Evolutionary conservation across 2,329 filamentous ascomycete species (phyloP), one percentile per base, ranked within the genome.

Genomic region (Alternaria longipes): DNA sequence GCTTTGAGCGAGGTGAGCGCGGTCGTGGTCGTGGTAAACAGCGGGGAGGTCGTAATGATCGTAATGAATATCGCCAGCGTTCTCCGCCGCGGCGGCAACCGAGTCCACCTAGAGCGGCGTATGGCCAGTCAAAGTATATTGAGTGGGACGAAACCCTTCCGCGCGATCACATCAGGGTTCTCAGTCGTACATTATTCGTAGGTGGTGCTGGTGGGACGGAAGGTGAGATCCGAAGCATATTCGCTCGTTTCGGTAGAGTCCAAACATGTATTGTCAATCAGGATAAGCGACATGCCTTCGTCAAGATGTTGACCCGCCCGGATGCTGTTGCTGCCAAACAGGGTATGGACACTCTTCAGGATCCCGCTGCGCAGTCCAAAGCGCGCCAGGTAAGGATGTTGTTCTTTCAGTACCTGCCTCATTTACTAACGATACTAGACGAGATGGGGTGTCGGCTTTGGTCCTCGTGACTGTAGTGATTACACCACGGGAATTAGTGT

Each of bases 221-320:
- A 79, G 83, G 86, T 59, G 93, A 98, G 77, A 85, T 99, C 54
- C 89, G 93, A 54, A 83, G 82, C 52, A 89, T 97, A 45, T 99
- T 99, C 79, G 85, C 84, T 73, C 89, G 89, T 46, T 97, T 90
- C 75, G 95, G 95, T 60, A 84, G 89, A 54, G 95, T 99, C 4
- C 95, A 99, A 80, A 97, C 94, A 1, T 98, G 94, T 80, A 99
- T 99, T 67, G 94, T 97, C 68, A 98, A 99, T 82, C 91, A 93
- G 74, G 95, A 99, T 75, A 99, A 98, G 82, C 91, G 95, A 18
- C 95, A 99, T 79, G 95, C 95, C 6, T 99, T 99, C 78, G 94
- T 99, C 74, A 99, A 99, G 82, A 99, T 99, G 95, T 87, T 95
- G 68, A 95, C 88, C 65, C 92, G 96, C 38, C 86, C 88, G 64